Conservation (phyloP, 2,329 filamentous ascomycete genomes). For the Tolypocladium nubicola region DNA sequence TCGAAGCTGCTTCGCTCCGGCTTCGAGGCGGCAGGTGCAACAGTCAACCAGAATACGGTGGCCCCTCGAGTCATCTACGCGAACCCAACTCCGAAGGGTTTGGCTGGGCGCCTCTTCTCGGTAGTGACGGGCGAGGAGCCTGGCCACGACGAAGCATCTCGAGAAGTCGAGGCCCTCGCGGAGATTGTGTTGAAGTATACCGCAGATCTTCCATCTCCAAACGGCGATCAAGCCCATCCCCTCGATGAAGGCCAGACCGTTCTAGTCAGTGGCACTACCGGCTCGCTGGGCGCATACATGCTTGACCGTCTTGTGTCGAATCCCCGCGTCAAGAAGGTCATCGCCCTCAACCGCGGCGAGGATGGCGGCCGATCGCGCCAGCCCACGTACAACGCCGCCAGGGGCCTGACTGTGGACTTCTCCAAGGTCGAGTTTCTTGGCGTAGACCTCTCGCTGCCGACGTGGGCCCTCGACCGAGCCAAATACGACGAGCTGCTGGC, state of each 20-base stretch:
- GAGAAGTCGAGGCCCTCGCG: conserved; percentile 3
- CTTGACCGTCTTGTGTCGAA: conserved; percentile 21
- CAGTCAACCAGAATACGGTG: conserved; percentile 4
- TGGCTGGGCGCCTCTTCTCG: conserved; percentile 7
- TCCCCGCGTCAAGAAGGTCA: conserved; percentile 12
- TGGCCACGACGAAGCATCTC: not conserved
- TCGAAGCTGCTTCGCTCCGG: conserved; percentile 8
- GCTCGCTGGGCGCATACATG: conserved; percentile 79
- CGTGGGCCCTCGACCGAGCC: conserved; percentile 33
- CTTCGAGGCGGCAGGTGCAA: conserved; percentile 7
- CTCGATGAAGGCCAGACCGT: conserved; percentile 39
- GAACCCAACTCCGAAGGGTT: conserved; percentile 13
- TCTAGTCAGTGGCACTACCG: conserved; percentile 79
- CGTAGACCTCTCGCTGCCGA: conserved; percentile 32
- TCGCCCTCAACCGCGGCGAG: conserved; percentile 15
- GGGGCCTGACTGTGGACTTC: conserved; percentile 25
- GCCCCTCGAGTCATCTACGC: conserved; percentile 16
- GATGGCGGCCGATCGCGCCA: conserved; percentile 29
- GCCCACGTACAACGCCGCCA: conserved; percentile 13
- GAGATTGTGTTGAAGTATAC: conserved; percentile 18
- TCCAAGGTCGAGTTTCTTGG: conserved; percentile 34
- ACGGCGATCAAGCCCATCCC: conserved; percentile 11
- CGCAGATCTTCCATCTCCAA: conserved; percentile 9
- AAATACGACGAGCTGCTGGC: conserved; percentile 24
- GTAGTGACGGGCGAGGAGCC: not conserved